Percentiles rank a stretch among this genome's conserved stretches.
These are phyloP conservation scores for Metarhizium anisopliae DNA, from an alignment of 2,329 filamentous ascomycete genomes.

Conservation along the genomic window DNA sequence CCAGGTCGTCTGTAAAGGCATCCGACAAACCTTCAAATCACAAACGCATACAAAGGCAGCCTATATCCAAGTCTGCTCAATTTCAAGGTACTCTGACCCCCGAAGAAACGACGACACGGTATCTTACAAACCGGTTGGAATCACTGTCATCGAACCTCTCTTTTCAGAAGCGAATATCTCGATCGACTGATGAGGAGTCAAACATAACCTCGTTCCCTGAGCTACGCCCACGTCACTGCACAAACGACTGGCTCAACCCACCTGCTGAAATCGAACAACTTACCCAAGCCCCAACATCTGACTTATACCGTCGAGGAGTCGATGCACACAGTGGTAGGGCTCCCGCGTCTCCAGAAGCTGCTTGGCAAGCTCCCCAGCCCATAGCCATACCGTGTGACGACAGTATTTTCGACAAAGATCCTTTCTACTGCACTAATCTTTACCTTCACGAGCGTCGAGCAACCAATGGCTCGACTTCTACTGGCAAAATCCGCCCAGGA, in stretches of 20 bases:
- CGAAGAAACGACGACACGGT: background rate
- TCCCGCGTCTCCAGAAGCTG: constrained; percentile 2
- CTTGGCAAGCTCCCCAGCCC: constrained; percentile 7
- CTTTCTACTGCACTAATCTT: constrained; percentile 9
- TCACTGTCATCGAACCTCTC: background rate
- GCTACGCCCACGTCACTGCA: constrained; percentile 21
- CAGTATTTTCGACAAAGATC: constrained; percentile 14
- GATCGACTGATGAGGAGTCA: constrained; percentile 11
- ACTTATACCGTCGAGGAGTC: constrained; percentile 20
- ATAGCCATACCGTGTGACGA: constrained; percentile 9
- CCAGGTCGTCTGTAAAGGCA: background rate
- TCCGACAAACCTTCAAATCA: background rate
- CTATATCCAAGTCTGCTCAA: background rate
- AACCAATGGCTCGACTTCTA: constrained; percentile 1
- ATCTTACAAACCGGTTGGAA: constrained; percentile 1
- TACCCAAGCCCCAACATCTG: constrained; percentile 2
- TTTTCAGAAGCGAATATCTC: background rate
- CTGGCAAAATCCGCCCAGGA: constrained; percentile 12
- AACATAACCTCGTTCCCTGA: constrained; percentile 26
- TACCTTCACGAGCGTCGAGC: background rate
- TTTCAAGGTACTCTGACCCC: background rate
- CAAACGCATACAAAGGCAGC: background rate
- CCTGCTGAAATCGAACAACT: constrained; percentile 11
- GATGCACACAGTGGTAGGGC: constrained; percentile 19
- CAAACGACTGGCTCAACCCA: constrained; percentile 22